These are phyloP conservation scores for Trichosporon asahii DNA, from an alignment of 1,284 basidiomycete species.

Conservation along the genomic window DNA sequence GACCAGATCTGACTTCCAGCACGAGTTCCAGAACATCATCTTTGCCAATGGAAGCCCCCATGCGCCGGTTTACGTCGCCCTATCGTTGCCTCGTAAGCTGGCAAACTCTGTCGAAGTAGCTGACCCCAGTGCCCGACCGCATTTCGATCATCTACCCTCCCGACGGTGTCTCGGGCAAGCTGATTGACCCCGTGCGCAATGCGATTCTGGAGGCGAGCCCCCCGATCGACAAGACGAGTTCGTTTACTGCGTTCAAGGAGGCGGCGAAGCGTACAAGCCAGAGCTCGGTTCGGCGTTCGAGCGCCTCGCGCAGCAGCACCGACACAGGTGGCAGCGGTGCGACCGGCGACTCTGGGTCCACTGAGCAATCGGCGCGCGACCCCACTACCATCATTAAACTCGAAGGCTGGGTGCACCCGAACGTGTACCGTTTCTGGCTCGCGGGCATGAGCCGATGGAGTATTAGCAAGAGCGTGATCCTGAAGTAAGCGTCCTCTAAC, in stretches of 20 bases:
- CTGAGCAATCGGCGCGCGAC: background rate
- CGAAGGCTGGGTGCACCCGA: slow-evolving; percentile 47
- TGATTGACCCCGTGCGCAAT: slow-evolving; percentile 38
- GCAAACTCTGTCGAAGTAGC: background rate
- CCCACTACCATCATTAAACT: slow-evolving; percentile 33
- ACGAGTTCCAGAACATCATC: slow-evolving; percentile 42
- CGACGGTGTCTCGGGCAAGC: slow-evolving; percentile 27
- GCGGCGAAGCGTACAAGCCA: slow-evolving; percentile 16
- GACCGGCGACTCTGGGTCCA: background rate
- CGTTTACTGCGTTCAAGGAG: background rate
- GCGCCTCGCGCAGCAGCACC: slow-evolving; percentile 6
- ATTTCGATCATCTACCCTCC: slow-evolving; percentile 45
- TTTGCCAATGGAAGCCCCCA: slow-evolving; percentile 30
- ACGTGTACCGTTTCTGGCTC: slow-evolving; percentile 47
- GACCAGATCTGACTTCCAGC: slow-evolving; percentile 24
- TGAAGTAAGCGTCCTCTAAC: background rate
- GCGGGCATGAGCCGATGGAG: slow-evolving; percentile 42
- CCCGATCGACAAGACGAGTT: slow-evolving; percentile 2
- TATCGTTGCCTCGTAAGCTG: slow-evolving; percentile 42
- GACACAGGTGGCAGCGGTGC: slow-evolving; percentile 4
- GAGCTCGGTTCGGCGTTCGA: background rate
- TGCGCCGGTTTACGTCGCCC: slow-evolving; percentile 44
- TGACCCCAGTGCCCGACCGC: slow-evolving; percentile 41
- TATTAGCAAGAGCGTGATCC: background rate
- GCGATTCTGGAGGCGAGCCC: slow-evolving; percentile 28